Evolutionary conservation across 768 basidiomycete species (phyloP).

Genomic region (Neoboletus subvelutipes): DNA sequence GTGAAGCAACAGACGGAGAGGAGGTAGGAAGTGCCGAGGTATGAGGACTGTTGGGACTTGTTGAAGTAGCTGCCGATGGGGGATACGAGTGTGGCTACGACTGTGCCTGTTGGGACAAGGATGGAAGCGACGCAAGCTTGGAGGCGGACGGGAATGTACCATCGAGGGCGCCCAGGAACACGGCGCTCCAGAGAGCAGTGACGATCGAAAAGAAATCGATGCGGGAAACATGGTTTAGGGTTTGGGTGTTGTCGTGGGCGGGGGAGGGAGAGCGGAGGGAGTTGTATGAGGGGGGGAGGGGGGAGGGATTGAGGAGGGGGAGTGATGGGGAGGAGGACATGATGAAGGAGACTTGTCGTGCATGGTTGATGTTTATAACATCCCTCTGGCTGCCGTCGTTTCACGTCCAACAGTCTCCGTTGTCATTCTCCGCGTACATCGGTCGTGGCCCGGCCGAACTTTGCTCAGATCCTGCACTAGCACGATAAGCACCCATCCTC

Average conservation of each 20-base stretch:
- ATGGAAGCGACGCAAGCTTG: neutral
- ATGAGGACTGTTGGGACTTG: conserved; percentile 76
- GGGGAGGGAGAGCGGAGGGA: conserved; percentile 37
- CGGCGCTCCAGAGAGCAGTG: conserved; percentile 76
- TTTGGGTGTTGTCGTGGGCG: conserved; percentile 27
- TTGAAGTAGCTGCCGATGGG: conserved; percentile 86
- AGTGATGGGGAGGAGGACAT: conserved; percentile 48
- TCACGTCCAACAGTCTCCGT: conserved; percentile 10
- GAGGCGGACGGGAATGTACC: conserved; percentile 44
- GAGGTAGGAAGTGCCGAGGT: conserved; percentile 87
- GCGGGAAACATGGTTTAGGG: conserved; percentile 48
- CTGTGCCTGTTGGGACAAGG: conserved; percentile 50
- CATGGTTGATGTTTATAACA: conserved; percentile 19
- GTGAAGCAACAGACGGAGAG: conserved; percentile 90
- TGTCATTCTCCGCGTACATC: conserved; percentile 36
- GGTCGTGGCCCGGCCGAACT: conserved; percentile 22
- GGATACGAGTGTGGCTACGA: conserved; percentile 81
- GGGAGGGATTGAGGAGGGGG: conserved; percentile 51
- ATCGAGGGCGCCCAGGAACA: conserved; percentile 83
- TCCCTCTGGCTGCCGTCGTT: conserved; percentile 19
- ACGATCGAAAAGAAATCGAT: conserved; percentile 69
- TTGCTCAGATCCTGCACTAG: neutral
- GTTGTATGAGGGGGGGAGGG: conserved; percentile 41
- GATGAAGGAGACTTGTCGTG: conserved; percentile 1
- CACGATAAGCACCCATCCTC: neutral